Evolutionary conservation across 1,284 basidiomycete genomes (phyloP), one percentile per base, ranked within the genome.

Genomic region (Cryptococcus deneoformans): DNA sequence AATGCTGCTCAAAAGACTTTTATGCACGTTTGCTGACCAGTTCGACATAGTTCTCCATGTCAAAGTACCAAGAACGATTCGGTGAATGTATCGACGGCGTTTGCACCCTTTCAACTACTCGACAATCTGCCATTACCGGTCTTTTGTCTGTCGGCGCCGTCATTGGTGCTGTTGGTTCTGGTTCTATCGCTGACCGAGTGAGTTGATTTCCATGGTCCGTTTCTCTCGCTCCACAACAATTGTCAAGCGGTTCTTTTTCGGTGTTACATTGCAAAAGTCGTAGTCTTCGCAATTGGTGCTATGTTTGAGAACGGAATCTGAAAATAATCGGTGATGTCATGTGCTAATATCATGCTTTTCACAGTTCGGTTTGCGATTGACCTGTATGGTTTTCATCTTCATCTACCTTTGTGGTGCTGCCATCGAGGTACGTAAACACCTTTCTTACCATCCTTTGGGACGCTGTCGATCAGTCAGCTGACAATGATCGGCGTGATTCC

Each of bases 361-460:
- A 8, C 55, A 71, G 68, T 63, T 75, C 58, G 75, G 75, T 62
- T 69, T 75, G 8, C 66, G 73, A 39, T 44, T 60, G 7, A 76
- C 74, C 6, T 76, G 75, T 58, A 68, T 79, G 49, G 47, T 71
- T 46, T 75, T 79, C 66, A 76, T 76, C 58, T 57, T 63, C 52
- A 59, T 76, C 52, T 77, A 77, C 71, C 69, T 76, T 52, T 65
- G 72, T 57, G 78, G 78, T 53, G 69, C 77, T 43, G 77, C 77
- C 43, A 74, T 79, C 64, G 78, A 80, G 64, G 70, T 71, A 44
- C 53, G 65, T 62, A 10, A 0, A 42, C 16, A 35, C 14, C 1
- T 11, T 53, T 12, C 12, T 49, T 49, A 6, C 34, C 10, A 3
- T 29, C 24, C 16, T 35, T 36, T 12, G 35, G 38, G 42, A 40